Base-by-base conservation (phyloP, 805 yeast species). In the Pichia nakasei region DNA sequence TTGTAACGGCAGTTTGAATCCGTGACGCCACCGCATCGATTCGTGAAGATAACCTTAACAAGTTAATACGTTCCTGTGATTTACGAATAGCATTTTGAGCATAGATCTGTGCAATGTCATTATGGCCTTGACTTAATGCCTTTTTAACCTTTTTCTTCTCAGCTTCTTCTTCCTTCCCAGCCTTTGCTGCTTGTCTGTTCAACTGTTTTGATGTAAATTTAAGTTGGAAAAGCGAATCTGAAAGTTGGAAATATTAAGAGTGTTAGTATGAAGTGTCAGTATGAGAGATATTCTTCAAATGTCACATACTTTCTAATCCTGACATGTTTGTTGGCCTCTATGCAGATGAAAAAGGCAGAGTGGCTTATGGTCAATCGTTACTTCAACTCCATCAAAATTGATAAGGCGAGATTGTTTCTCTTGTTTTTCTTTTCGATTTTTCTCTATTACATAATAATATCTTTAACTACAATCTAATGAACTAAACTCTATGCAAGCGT, bases 41-140 rank as follows among this genome's bases (percentile, higher is more conserved):
- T 46, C 97, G 67, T 0, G 96, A 85, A 0, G 96, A 83, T 46
- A 93, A 68, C 52, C 91, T 72, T 42, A 93, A 67, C 43, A 93
- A 65, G 58, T 84, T 91, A 42, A 91, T 69, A 49, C 91, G 69
- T 62, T 93, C 99, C 55, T 84, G 85, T 38, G 84, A 73, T 63
- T 93, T 93, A 41, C 99, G 75, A 37, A 94, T 87, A 33, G 97
- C 96, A 64, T 89, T 93, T 52, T 89, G 95, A 0, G 98, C 98
- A 56, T 93, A 91, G 37, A 93, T 73, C 58, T 80, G 83, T 0
- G 97, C 97, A 48, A 93, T 88, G 59, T 93, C 98, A 54, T 81
- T 83, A 59, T 83, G 82, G 17, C 95, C 96, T 52, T 82, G 87
- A 39, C 71, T 69, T 67, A 87, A 69, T 2, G 96, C 95, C 70